These are phyloP conservation scores for Coleophoma eucalyptorum DNA, from an alignment of 2,329 filamentous ascomycete species.

Conservation along the genomic window DNA sequence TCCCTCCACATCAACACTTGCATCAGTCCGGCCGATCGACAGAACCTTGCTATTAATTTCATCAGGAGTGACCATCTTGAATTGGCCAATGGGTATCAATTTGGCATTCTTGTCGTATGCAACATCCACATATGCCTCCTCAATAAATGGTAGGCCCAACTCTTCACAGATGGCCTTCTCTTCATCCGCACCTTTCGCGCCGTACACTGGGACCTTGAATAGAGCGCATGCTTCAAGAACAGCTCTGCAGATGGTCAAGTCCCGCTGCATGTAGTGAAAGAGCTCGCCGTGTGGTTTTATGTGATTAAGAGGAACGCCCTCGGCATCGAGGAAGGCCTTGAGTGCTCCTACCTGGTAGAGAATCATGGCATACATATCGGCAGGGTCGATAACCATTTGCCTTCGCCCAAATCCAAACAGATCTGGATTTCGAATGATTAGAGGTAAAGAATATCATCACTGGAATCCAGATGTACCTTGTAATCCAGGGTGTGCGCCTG, in stretches of 20 bases:
- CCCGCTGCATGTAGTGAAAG: conserved; percentile 5
- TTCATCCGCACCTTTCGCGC: conserved; percentile 2
- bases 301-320: conserved; percentile 3
- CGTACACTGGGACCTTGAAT: conserved; percentile 3
- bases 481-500: conserved; percentile 61
- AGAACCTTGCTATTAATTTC: conserved; percentile 15
- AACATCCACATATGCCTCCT: conserved; percentile 4
- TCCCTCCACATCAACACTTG: conserved; percentile 12
- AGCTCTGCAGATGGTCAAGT: conserved; percentile 2
- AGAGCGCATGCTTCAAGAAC: conserved; percentile 2
- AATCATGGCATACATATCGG: conserved; percentile 4
- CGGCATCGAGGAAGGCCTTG: conserved; percentile 1
- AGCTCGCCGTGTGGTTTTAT: conserved; percentile 6
- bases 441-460: background rate
- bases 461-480: conserved; percentile 31
- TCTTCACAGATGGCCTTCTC: conserved; percentile 4
- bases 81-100: conserved; percentile 17
- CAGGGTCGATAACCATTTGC: conserved; percentile 2
- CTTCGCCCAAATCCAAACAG: conserved; percentile 4
- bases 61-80: conserved; percentile 12
- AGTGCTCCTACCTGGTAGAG: conserved; percentile 5
- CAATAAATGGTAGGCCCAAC: conserved; percentile 1
- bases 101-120: conserved; percentile 15
- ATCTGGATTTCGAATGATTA: background rate
- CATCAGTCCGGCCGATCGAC: conserved; percentile 11